Evolutionary conservation across 208 protist genomes (phyloP).

Genomic region (Wallacemonas collosoma): DNA sequence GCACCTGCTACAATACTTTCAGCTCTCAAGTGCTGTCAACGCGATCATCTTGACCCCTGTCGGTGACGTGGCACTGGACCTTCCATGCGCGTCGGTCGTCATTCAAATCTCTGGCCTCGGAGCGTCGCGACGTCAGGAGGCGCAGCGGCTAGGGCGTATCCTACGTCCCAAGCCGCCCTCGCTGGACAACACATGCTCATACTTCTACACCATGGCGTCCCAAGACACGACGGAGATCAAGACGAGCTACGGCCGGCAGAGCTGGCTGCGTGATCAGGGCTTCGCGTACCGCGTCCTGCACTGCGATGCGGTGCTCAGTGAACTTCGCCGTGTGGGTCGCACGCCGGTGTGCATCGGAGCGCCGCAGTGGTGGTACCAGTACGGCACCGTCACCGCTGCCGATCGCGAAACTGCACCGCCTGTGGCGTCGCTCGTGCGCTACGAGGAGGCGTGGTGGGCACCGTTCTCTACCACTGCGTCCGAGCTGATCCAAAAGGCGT

Average conservation of each 20-base stretch:
- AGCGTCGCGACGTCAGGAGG: constrained; percentile 95
- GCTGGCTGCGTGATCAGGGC: constrained; percentile 98
- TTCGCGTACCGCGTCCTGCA: constrained; percentile 89
- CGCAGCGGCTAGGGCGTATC: constrained; percentile 98
- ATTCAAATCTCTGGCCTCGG: constrained; percentile 98
- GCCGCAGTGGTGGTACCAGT: constrained; percentile 87
- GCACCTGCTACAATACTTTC: constrained; percentile 88
- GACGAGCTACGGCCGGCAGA: constrained; percentile 96
- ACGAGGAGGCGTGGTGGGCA: constrained; percentile 45
- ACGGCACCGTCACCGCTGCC: neutral
- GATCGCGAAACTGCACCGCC: neutral
- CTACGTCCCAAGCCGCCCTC: constrained; percentile 92
- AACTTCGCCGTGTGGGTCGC: constrained; percentile 48
- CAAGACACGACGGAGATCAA: constrained; percentile 97
- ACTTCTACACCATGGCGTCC: constrained; percentile 99
- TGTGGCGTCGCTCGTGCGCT: constrained; percentile 12
- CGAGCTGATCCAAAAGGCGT: constrained; percentile 49
- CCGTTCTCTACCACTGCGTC: constrained; percentile 61
- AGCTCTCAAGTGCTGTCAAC: constrained; percentile 80
- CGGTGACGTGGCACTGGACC: constrained; percentile 97
- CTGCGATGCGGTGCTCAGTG: constrained; percentile 50
- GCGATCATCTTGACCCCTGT: constrained; percentile 97
- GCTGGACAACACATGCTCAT: constrained; percentile 95
- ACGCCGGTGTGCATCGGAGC: constrained; percentile 74
- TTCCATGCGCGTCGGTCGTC: constrained; percentile 99